phyloP scores from a whole-genome alignment of 164 flowering plant genomes.

The Aristolochia contorta region DNA sequence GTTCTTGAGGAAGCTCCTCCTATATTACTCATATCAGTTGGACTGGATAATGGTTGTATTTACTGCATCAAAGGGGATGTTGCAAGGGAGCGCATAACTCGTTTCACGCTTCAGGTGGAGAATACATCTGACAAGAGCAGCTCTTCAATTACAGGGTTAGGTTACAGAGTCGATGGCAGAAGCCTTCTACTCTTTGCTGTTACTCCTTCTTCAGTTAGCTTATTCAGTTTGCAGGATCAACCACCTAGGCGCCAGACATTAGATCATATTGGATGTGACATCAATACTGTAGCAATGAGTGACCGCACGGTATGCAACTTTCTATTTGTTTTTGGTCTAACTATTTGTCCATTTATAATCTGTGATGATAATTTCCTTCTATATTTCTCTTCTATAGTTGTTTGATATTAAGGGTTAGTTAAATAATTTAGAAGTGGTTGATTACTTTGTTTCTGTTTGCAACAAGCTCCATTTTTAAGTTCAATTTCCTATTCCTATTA shows the following conservation, averaged over 20 bases:
- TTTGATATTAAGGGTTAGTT: not conserved
- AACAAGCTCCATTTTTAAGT: not conserved
- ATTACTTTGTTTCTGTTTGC: not conserved
- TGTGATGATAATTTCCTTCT: too few relatives aligned
- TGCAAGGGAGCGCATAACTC: constrained; percentile 87
- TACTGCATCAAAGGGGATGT: constrained; percentile 97
- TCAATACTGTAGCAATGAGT: constrained; percentile 75
- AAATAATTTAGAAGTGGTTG: not conserved
- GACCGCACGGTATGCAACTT: constrained; percentile 62
- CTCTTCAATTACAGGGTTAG: constrained; percentile 71
- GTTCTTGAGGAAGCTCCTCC: constrained; percentile 96
- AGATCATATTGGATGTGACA: constrained; percentile 72
- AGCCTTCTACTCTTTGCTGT: constrained; percentile 79
- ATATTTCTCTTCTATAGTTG: too few relatives aligned
- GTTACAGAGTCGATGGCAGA: constrained; percentile 77
- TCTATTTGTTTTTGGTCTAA: not conserved
- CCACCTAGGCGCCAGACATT: constrained; percentile 66
- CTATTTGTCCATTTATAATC: not conserved
- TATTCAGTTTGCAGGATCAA: constrained; percentile 71
- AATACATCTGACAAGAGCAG: constrained; percentile 30
- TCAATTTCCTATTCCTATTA: not conserved
- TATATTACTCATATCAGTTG: constrained; percentile 73
- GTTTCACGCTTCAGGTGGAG: constrained; percentile 83
- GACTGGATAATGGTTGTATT: constrained; percentile 74
- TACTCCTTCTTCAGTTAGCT: constrained; percentile 70